phyloP scores from a whole-genome alignment of 1,284 basidiomycete species.

The Inonotus obliquus region DNA sequence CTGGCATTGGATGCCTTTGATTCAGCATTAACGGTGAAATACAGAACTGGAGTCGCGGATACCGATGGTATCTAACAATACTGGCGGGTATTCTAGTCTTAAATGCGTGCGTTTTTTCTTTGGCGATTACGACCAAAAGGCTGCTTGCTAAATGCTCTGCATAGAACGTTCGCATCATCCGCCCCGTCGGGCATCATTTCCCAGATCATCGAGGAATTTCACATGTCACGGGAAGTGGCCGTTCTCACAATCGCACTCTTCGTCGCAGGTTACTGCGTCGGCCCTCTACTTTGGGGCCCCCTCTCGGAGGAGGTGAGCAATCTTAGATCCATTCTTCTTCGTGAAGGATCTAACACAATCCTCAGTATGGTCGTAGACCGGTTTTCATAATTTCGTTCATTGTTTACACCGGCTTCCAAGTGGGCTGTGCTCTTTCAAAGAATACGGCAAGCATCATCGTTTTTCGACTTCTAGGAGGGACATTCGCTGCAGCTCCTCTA shows the following conservation, averaged over 20 bases:
- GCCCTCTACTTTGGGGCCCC: constrained; percentile 45
- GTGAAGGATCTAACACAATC: not conserved
- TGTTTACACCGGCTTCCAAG: constrained; percentile 44
- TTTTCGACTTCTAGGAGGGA: constrained; percentile 66
- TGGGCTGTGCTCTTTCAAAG: constrained; percentile 56
- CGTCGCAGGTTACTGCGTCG: constrained; percentile 43
- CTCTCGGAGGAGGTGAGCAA: constrained; percentile 38
- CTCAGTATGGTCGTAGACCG: constrained; percentile 32
- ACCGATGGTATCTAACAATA: constrained; percentile 63
- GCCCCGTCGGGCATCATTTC: constrained; percentile 46
- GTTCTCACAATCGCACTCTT: constrained; percentile 38
- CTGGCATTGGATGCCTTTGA: not conserved
- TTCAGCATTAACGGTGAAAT: not conserved
- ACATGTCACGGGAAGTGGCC: constrained; percentile 47
- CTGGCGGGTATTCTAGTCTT: constrained; percentile 60
- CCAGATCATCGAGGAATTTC: constrained; percentile 46
- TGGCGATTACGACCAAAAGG: not conserved
- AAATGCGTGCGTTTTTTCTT: constrained; percentile 46
- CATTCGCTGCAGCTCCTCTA: constrained; percentile 46
- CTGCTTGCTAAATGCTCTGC: constrained; percentile 15
- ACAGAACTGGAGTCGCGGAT: constrained; percentile 53
- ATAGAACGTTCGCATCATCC: constrained; percentile 58
- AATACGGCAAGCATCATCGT: constrained; percentile 60
- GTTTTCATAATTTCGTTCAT: constrained; percentile 46
- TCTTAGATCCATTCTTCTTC: not conserved